Conservation (phyloP, 768 basidiomycete genomes). For the Postia placenta region DNA sequence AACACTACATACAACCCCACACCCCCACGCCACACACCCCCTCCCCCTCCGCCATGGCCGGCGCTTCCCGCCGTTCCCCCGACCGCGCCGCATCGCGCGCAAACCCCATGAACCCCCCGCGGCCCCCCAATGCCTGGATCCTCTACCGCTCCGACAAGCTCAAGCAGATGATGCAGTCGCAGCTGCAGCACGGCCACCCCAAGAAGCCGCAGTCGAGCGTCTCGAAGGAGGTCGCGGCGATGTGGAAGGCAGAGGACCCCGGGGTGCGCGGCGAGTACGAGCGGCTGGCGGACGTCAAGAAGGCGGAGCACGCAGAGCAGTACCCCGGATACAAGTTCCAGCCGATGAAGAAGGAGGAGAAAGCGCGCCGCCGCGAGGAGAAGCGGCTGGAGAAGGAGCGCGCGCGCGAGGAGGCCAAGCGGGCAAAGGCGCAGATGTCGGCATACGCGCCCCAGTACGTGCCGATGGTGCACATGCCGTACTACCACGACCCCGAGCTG, state of each 20-base stretch:
- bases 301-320: constrained; percentile 16
- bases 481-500: background rate
- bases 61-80: background rate
- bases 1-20: background rate
- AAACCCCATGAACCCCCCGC: constrained; percentile 2
- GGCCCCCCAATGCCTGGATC: constrained; percentile 17
- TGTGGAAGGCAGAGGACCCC: constrained; percentile 4
- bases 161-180: background rate
- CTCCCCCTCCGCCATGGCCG: background rate
- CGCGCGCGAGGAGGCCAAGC: constrained; percentile 6
- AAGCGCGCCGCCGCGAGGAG: constrained; percentile 5
- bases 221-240: constrained; percentile 3
- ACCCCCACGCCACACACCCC: background rate
- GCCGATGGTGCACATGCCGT: background rate
- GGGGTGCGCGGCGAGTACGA: constrained; percentile 8
- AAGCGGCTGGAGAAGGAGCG: constrained; percentile 8
- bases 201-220: constrained; percentile 7
- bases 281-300: constrained; percentile 14
- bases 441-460: background rate
- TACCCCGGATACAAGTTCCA: constrained; percentile 24
- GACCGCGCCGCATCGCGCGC: background rate
- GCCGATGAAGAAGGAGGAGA: constrained; percentile 18
- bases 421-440: constrained; percentile 1
- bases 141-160: constrained; percentile 15
- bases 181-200: background rate